A percentile compares a stretch with the other conserved stretches of the same genome.
phyloP scores from a whole-genome alignment of 768 basidiomycete species.

The Ephemerocybe angulata region DNA sequence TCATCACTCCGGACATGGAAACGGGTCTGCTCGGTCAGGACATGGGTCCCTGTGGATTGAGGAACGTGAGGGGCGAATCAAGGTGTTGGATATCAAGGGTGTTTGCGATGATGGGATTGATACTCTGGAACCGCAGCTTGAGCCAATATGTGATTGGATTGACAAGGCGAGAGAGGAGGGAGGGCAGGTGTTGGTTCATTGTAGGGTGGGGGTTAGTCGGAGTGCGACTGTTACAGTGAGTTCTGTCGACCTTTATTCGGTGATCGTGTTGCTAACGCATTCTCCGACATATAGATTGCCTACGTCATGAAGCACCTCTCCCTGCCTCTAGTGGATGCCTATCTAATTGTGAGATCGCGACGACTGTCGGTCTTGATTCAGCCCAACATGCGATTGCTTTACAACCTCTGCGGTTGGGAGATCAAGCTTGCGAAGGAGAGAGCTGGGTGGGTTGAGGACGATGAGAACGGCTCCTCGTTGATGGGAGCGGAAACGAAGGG shows the following conservation, averaged over 20 bases:
- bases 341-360: slow-evolving; percentile 87
- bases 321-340: slow-evolving; percentile 87
- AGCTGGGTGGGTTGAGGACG: slow-evolving; percentile 29
- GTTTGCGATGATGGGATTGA: slow-evolving; percentile 97
- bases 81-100: slow-evolving; percentile 87
- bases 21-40: slow-evolving; percentile 21
- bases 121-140: slow-evolving; percentile 84
- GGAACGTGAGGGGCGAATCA: slow-evolving; percentile 84
- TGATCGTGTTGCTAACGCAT: background rate
- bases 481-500: background rate
- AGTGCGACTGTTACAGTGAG: slow-evolving; percentile 88
- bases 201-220: slow-evolving; percentile 96
- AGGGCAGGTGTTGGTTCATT: slow-evolving; percentile 92
- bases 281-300: slow-evolving; percentile 57
- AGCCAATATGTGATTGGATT: slow-evolving; percentile 91
- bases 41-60: slow-evolving; percentile 84
- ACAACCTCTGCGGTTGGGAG: slow-evolving; percentile 95
- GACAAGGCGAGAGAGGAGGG: slow-evolving; percentile 78
- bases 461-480: background rate
- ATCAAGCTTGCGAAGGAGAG: slow-evolving; percentile 81
- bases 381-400: slow-evolving; percentile 93
- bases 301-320: slow-evolving; percentile 94
- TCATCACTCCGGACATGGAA: no score
- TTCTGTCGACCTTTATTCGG: slow-evolving; percentile 17
- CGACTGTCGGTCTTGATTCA: slow-evolving; percentile 89